A percentile compares a stretch with the other conserved stretches of the same genome.
Conservation (phyloP, 2,329 filamentous ascomycete genomes). For the Penicillium thymicola region DNA sequence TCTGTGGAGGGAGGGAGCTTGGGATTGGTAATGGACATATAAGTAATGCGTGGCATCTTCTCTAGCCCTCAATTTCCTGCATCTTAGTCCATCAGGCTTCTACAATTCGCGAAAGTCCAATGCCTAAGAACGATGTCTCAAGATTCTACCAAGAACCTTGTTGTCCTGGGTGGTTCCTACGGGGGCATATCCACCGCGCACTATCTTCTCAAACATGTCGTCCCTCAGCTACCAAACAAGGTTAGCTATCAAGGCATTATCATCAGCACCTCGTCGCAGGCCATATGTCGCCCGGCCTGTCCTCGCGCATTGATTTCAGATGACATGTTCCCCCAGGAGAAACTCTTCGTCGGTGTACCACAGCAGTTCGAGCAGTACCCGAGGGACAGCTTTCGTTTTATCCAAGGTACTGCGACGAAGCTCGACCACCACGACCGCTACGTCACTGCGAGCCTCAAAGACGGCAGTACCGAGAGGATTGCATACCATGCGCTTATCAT, state of each 20-base stretch:
- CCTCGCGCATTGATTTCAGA: slow-evolving; percentile 50
- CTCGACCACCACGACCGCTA: slow-evolving; percentile 21
- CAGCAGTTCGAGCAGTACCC: slow-evolving; percentile 43
- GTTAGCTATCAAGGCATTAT: slow-evolving; percentile 43
- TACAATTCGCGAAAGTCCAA: not conserved
- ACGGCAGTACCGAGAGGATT: slow-evolving; percentile 15
- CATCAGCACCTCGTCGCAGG: slow-evolving; percentile 43
- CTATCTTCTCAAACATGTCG: slow-evolving; percentile 52
- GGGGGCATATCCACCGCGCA: slow-evolving; percentile 53
- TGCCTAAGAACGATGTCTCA: not conserved
- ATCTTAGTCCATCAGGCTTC: not conserved
- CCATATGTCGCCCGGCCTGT: slow-evolving; percentile 45
- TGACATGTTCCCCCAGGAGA: slow-evolving; percentile 43
- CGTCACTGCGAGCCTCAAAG: slow-evolving; percentile 28
- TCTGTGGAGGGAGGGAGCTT: not conserved
- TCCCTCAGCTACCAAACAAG: slow-evolving; percentile 43
- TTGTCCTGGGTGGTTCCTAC: slow-evolving; percentile 55
- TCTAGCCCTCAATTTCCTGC: not conserved
- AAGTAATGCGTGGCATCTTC: not conserved
- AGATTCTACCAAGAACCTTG: not conserved
- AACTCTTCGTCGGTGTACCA: slow-evolving; percentile 45
- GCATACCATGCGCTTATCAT: slow-evolving; percentile 48
- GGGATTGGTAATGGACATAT: not conserved
- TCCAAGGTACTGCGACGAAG: slow-evolving; percentile 40
- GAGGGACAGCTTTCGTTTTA: slow-evolving; percentile 38